Evolutionary conservation across 257 asterid species (phyloP).

Genomic region (Parsonsia alboflavescens): DNA sequence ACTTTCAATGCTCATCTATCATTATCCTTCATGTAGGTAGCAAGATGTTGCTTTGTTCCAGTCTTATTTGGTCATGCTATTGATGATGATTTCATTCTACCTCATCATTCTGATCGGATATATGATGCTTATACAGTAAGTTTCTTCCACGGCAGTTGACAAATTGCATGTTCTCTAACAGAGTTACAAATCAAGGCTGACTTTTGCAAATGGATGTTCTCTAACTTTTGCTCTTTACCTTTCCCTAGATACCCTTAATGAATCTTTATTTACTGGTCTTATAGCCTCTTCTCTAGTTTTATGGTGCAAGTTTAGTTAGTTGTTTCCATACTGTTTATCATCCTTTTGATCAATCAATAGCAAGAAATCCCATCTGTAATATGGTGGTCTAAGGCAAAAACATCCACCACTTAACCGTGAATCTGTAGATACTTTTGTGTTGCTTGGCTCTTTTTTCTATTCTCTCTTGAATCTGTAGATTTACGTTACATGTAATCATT

Average conservation of each 20-base stretch:
- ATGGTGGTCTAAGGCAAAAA: neutral
- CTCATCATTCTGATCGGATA: slow-evolving; percentile 89
- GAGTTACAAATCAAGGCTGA: neutral
- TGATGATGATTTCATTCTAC: slow-evolving; percentile 88
- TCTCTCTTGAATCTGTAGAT: neutral
- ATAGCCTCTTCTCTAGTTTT: neutral
- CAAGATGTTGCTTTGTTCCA: slow-evolving; percentile 83
- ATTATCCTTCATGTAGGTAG: slow-evolving; percentile 44
- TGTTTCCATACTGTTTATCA: neutral
- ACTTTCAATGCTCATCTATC: slow-evolving; percentile 11
- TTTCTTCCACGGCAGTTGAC: slow-evolving; percentile 4
- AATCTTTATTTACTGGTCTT: neutral
- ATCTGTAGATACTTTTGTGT: neutral
- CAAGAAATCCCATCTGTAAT: neutral
- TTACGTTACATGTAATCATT: neutral
- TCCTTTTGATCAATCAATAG: neutral
- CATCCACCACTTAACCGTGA: neutral
- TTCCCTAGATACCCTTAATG: neutral
- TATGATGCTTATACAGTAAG: slow-evolving; percentile 75
- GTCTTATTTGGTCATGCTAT: slow-evolving; percentile 81
- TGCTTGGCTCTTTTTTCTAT: neutral
- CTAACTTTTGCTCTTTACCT: neutral
- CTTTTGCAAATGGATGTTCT: slow-evolving; percentile 10
- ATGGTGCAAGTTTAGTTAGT: neutral
- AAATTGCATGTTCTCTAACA: neutral